These are phyloP conservation scores for Sanghuangporus weigelae DNA, from an alignment of 1,284 basidiomycete species.

Conservation along the genomic window DNA sequence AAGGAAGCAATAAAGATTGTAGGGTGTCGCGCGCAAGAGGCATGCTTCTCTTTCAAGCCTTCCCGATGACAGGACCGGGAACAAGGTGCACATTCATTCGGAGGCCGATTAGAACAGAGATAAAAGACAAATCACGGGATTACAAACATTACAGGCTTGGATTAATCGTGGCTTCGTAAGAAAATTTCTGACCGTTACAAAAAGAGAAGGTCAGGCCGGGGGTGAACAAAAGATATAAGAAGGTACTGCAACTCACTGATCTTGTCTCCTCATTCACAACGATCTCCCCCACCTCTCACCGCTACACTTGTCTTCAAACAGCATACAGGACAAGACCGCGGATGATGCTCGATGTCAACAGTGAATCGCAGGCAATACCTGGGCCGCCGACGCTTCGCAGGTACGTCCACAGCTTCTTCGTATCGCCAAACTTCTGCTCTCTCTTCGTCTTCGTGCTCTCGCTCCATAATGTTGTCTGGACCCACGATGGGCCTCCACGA, in stretches of 20 bases:
- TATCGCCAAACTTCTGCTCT: not conserved
- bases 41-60: not conserved
- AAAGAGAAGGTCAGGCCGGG: not conserved
- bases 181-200: not conserved
- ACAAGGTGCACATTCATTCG: not conserved
- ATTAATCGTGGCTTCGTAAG: not conserved
- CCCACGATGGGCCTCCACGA: not conserved
- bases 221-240: slow-evolving; percentile 1
- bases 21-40: not conserved
- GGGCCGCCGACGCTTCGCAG: not conserved
- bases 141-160: not conserved
- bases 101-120: not conserved
- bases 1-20: not conserved
- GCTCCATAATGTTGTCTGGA: not conserved
- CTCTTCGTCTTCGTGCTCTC: not conserved
- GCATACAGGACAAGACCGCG: not conserved
- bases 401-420: not conserved
- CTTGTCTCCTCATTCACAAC: not conserved
- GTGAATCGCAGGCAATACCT: not conserved
- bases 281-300: not conserved
- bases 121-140: not conserved
- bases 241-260: not conserved
- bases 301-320: not conserved
- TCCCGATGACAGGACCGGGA: not conserved
- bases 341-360: not conserved